These are phyloP conservation scores for Dipteronia sinensis DNA, from an alignment of 345 rosid genomes.

Conservation along the genomic window DNA sequence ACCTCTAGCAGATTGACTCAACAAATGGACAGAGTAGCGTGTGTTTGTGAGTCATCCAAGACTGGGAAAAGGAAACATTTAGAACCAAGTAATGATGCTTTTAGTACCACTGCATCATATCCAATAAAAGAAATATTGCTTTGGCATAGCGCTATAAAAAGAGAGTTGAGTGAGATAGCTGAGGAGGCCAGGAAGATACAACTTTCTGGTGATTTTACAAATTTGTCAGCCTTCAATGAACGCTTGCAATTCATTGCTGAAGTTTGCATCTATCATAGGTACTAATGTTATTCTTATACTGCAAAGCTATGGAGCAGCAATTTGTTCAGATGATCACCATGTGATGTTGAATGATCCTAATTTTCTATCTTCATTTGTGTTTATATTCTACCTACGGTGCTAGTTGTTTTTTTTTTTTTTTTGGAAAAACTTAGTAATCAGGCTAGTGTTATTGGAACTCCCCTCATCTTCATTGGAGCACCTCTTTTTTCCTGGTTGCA, in stretches of 20 bases:
- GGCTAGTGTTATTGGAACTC: background rate
- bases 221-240: constrained; percentile 75
- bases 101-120: constrained; percentile 36
- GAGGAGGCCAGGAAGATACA: constrained; percentile 82
- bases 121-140: constrained; percentile 86
- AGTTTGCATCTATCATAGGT: constrained; percentile 94
- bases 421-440: background rate
- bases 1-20: constrained; percentile 36
- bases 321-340: background rate
- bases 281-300: constrained; percentile 15
- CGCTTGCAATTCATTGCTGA: constrained; percentile 86
- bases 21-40: constrained; percentile 39
- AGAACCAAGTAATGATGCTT: constrained; percentile 42
- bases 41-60: constrained; percentile 59
- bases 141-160: constrained; percentile 89
- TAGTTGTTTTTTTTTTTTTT: background rate
- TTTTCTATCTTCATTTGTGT: constrained; percentile 6
- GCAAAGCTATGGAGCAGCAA: background rate
- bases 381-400: background rate
- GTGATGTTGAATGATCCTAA: background rate
- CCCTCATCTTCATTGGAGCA: background rate
- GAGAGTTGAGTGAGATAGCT: constrained; percentile 78
- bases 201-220: constrained; percentile 69
- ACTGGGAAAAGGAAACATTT: constrained; percentile 70
- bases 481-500: constrained; percentile 37